phyloP scores from a whole-genome alignment of 495 filamentous ascomycete genomes.

The Aspergillus asperescens region DNA sequence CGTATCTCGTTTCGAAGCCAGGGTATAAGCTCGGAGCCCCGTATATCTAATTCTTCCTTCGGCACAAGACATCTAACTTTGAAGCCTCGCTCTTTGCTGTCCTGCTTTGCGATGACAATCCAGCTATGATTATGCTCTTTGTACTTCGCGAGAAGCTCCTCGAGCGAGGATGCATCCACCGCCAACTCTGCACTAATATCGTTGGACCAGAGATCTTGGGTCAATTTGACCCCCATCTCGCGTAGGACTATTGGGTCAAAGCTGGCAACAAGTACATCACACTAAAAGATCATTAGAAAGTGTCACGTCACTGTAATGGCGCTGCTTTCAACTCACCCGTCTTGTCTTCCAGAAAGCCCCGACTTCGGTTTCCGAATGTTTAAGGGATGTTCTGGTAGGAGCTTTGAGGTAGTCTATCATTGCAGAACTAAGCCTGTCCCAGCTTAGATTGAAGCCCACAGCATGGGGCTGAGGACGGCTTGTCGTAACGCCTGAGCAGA shows the following conservation, averaged over 20 bases:
- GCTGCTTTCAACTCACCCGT: slow-evolving; percentile 48
- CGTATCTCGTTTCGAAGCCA: slow-evolving; percentile 82
- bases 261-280: slow-evolving; percentile 83
- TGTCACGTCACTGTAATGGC: neutral
- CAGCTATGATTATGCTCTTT: slow-evolving; percentile 76
- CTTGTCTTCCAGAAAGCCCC: slow-evolving; percentile 57
- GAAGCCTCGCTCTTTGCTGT: slow-evolving; percentile 59
- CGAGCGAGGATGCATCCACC: slow-evolving; percentile 61
- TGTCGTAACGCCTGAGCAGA: slow-evolving; percentile 36
- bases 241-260: slow-evolving; percentile 75
- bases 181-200: slow-evolving; percentile 90
- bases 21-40: slow-evolving; percentile 64
- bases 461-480: slow-evolving; percentile 54
- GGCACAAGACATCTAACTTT: slow-evolving; percentile 71
- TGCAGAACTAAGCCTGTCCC: slow-evolving; percentile 67
- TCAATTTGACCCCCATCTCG: slow-evolving; percentile 65
- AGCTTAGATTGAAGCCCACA: slow-evolving; percentile 88
- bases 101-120: slow-evolving; percentile 82
- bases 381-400: slow-evolving; percentile 57
- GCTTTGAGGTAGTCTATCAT: slow-evolving; percentile 62
- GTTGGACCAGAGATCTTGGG: slow-evolving; percentile 75
- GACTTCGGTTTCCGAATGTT: slow-evolving; percentile 50
- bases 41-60: slow-evolving; percentile 80
- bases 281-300: slow-evolving; percentile 40
- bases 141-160: slow-evolving; percentile 64